Base-by-base conservation (phyloP, 1,284 basidiomycete species). In the Dichomitus squalens region DNA sequence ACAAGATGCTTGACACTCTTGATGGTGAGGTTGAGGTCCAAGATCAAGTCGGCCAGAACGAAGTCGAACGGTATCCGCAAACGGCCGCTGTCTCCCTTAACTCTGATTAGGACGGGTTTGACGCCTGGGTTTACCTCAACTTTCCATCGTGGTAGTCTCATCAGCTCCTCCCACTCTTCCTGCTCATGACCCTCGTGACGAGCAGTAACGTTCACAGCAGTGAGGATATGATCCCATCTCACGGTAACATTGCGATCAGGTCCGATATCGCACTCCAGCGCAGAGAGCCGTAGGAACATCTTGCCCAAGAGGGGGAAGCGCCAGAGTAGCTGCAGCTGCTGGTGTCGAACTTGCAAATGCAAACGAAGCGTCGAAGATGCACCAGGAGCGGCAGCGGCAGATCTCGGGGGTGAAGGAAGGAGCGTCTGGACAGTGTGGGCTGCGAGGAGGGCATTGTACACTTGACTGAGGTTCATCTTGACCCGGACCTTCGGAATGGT, bases 11-110 rank as follows among this genome's bases (percentile, higher is more conserved):
- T 86, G 55, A 83, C 69, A 20, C 85, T 82, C 75, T 94, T 96
- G 64, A 84, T 61, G 7, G 83, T 80, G 27, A 91, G 74, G 57
- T 76, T 83, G 60, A 83, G 70, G 66, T 91, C 89, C 43, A 88
- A 79, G 40, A 94, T 81, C 48, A 94, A 75, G 44, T 91, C 84
- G 1, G 90, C 85, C 40, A 96, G 73, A 34, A 90, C 72, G 69
- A 90, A 97, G 6, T 87, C 85, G 68, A 84, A 85, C 0, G 96
- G 95, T 38, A 98, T 88, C 18, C 88, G 84, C 16, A 98, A 70
- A 18, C 87, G 85, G 2, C 85, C 81, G 48, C 84, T 87, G 41
- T 91, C 87, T 21, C 83, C 86, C 43, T 82, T 77, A 39, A 92
- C 74, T 8, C 75, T 68, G 48, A 88, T 72, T 1, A 74, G 21